Percentiles rank a stretch among this genome's conserved stretches.
phyloP scores from a whole-genome alignment of 495 filamentous ascomycete species.

The Parathielavia appendiculata region DNA sequence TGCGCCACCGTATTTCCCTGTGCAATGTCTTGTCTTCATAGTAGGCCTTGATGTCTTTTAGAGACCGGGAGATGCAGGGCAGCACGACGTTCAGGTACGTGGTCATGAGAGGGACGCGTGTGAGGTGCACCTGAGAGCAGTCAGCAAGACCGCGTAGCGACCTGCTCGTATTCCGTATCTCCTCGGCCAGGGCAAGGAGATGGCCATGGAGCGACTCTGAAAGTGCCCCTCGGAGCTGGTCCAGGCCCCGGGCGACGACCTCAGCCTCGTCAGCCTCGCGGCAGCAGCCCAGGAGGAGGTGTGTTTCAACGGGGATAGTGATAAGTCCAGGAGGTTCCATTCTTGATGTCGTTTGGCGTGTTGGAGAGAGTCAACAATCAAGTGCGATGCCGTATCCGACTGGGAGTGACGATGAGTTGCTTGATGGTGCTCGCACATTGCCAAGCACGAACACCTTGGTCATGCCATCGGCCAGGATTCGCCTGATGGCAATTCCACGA shows the following conservation, averaged over 20 bases:
- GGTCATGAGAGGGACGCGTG: constrained; percentile 43
- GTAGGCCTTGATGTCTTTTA: constrained; percentile 47
- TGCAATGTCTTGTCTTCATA: constrained; percentile 46
- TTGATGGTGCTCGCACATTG: constrained; percentile 18
- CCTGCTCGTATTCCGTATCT: constrained; percentile 38
- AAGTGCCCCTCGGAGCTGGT: constrained; percentile 38
- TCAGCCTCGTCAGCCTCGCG: constrained; percentile 44
- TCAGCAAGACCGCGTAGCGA: constrained; percentile 49
- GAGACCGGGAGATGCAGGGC: constrained; percentile 44
- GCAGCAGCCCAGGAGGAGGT: constrained; percentile 43
- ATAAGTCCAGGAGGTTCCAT: constrained; percentile 22
- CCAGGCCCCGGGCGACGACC: constrained; percentile 36
- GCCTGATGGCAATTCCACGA: not conserved
- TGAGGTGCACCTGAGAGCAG: constrained; percentile 45
- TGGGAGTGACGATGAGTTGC: not conserved
- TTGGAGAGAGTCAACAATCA: not conserved
- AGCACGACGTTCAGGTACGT: constrained; percentile 50
- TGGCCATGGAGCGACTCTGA: constrained; percentile 40
- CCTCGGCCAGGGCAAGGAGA: constrained; percentile 39
- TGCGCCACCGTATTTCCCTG: constrained; percentile 46
- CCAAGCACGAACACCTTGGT: constrained; percentile 19
- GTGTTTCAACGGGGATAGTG: constrained; percentile 24
- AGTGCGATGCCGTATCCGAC: constrained; percentile 1
- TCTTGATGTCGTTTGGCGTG: not conserved
- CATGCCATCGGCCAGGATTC: too few relatives aligned